Evolutionary conservation across 257 asterid species (phyloP).

Genomic region (Solanum okadae): DNA sequence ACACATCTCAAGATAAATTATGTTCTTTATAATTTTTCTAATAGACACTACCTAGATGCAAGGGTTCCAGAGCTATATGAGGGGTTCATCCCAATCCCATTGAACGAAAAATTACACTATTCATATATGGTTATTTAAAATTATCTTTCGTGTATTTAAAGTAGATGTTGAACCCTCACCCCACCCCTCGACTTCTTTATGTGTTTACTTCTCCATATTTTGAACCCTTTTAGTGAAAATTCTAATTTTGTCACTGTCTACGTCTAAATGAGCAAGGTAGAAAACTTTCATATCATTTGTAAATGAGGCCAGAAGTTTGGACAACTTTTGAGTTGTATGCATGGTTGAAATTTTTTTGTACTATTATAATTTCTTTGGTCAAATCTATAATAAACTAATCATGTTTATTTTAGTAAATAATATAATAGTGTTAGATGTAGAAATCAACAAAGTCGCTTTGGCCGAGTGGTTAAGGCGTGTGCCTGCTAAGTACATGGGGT

Average conservation of each 20-base stretch:
- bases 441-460: neutral
- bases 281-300: neutral
- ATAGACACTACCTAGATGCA: neutral
- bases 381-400: neutral
- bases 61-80: neutral
- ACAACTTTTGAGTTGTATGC: neutral
- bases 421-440: accelerated
- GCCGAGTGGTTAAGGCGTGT: conserved; percentile 36
- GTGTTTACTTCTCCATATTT: neutral
- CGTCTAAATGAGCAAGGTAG: neutral
- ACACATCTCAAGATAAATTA: neutral
- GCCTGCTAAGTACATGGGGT: conserved; percentile 87
- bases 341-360: neutral
- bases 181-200: neutral
- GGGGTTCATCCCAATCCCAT: accelerated
- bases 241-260: neutral
- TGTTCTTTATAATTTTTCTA: neutral
- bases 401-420: too few species aligned
- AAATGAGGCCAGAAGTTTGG: neutral
- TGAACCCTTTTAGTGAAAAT: too few species aligned
- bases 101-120: neutral
- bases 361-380: neutral
- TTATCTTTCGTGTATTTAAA: too few species aligned
- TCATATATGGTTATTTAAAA: neutral
- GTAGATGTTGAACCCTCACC: neutral